Evolutionary conservation across 129 eudicot species (phyloP).

Genomic region (Erigeron canadensis): DNA sequence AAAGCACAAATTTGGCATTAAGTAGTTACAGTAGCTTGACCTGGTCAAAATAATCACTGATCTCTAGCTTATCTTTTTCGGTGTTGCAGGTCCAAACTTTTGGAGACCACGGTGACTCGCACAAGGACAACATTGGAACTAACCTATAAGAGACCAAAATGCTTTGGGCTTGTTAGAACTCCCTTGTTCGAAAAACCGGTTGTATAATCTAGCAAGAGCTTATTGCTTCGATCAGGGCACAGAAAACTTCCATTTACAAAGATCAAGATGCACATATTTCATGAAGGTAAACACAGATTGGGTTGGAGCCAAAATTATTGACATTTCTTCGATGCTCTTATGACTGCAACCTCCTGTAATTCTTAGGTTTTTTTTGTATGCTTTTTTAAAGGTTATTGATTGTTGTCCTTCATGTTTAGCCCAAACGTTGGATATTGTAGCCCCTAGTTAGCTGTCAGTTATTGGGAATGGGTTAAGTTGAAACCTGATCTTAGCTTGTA

Average conservation of each 20-base stretch:
- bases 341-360: conserved; percentile 18
- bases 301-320: conserved; percentile 18
- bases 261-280: conserved; percentile 28
- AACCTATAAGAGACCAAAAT: conserved; percentile 15
- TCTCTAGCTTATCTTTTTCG: background rate
- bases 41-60: background rate
- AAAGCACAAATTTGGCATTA: no score
- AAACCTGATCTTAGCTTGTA: conserved; percentile 27
- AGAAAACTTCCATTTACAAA: conserved; percentile 1
- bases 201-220: conserved; percentile 22
- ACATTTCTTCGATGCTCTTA: conserved; percentile 10
- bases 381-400: conserved; percentile 13
- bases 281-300: conserved; percentile 11
- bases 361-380: conserved; percentile 16
- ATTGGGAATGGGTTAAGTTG: conserved; percentile 14
- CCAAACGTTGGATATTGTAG: conserved; percentile 19
- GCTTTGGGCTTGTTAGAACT: conserved; percentile 8
- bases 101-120: conserved; percentile 82
- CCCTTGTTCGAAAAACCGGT: background rate
- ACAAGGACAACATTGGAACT: conserved; percentile 21
- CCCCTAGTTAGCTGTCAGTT: conserved; percentile 23
- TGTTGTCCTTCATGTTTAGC: conserved; percentile 27
- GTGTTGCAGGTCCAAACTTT: conserved; percentile 63
- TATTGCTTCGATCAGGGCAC: conserved; percentile 24
- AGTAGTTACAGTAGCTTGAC: background rate